Evolutionary conservation across 805 yeast species (phyloP).

Genomic region (Candida nitratophila): DNA sequence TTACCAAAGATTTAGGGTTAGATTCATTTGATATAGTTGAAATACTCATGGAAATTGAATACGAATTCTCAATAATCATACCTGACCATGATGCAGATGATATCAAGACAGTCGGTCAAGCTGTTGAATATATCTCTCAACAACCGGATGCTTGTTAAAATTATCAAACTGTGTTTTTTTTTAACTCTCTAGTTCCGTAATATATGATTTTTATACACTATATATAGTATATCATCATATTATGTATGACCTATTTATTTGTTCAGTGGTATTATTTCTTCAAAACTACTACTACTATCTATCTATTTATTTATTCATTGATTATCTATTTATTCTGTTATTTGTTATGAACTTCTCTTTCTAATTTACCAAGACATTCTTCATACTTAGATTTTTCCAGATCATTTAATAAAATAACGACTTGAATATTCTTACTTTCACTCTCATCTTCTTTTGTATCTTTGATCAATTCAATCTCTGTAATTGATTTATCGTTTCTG

Average conservation of each 20-base stretch:
- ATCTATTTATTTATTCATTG: not conserved
- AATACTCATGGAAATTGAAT: constrained; percentile 67
- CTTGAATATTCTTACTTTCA: constrained; percentile 2
- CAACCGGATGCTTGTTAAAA: constrained; percentile 41
- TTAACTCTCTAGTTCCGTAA: not conserved
- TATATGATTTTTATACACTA: not conserved
- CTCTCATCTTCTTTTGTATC: constrained; percentile 4
- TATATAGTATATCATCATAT: not conserved
- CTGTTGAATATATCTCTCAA: constrained; percentile 75
- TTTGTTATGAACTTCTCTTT: constrained; percentile 29
- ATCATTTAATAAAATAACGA: constrained; percentile 26
- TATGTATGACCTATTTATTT: not conserved
- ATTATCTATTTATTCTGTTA: too few species aligned
- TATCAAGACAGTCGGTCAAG: constrained; percentile 89
- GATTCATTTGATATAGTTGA: constrained; percentile 71
- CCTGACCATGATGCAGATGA: constrained; percentile 92
- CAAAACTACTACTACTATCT: too few species aligned
- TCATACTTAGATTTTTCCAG: constrained; percentile 35
- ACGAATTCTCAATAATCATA: constrained; percentile 70
- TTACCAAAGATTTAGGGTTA: constrained; percentile 59
- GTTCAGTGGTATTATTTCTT: too few species aligned
- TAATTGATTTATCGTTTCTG: constrained; percentile 31
- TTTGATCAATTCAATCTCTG: constrained; percentile 26
- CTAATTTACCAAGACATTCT: constrained; percentile 35
- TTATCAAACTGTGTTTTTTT: not conserved